These are phyloP conservation scores for Martiniozyma abietophila DNA, from an alignment of 805 yeast species.

Conservation along the genomic window DNA sequence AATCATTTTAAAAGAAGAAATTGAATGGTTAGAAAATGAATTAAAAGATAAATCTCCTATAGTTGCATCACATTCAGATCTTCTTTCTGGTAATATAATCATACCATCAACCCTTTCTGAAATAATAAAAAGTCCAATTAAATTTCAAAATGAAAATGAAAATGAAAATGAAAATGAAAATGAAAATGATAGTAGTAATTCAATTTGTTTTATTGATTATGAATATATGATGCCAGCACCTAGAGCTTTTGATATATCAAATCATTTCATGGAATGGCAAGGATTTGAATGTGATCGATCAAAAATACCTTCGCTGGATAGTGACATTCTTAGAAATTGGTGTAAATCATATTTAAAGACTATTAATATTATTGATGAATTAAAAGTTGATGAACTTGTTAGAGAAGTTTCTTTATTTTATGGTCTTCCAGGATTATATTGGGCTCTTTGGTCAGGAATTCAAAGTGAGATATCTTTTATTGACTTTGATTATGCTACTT, in stretches of 20 bases:
- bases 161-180: no score
- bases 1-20: slow-evolving; percentile 38
- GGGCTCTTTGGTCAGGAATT: slow-evolving; percentile 81
- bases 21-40: slow-evolving; percentile 41
- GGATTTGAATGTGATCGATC: slow-evolving; percentile 63
- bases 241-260: slow-evolving; percentile 65
- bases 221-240: slow-evolving; percentile 69
- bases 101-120: slow-evolving; percentile 31
- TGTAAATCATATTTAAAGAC: slow-evolving; percentile 40
- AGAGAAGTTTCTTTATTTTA: slow-evolving; percentile 51
- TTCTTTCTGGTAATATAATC: slow-evolving; percentile 65
- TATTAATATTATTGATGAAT: slow-evolving; percentile 9
- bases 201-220: slow-evolving; percentile 57
- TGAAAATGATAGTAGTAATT: slow-evolving; percentile 20
- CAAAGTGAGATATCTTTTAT: slow-evolving; percentile 61
- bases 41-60: slow-evolving; percentile 38
- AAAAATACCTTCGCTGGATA: slow-evolving; percentile 38
- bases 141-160: no score
- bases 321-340: slow-evolving; percentile 46
- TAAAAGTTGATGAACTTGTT: slow-evolving; percentile 34
- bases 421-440: slow-evolving; percentile 76
- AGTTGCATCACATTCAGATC: slow-evolving; percentile 64
- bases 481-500: slow-evolving; percentile 60
- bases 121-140: slow-evolving; percentile 10
- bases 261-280: slow-evolving; percentile 75